These are phyloP conservation scores for Afroboletus lepidellus DNA, from an alignment of 1,284 basidiomycete species.

Conservation along the genomic window DNA sequence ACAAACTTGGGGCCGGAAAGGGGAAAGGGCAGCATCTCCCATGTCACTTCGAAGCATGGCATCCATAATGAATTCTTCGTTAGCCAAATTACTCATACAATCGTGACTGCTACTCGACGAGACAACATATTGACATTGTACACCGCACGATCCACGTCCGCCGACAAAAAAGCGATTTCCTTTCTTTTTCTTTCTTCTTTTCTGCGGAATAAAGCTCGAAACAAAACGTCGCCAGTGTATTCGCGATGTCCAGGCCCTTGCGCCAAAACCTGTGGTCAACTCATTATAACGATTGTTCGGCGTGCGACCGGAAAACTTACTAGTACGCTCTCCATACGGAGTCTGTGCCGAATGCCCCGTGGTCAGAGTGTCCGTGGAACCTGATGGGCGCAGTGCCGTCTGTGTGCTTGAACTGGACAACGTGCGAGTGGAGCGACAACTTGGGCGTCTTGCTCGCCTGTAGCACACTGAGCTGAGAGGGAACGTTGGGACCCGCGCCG, in stretches of 20 bases:
- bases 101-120: not conserved
- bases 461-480: not conserved
- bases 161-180: not conserved
- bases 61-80: not conserved
- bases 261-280: not conserved
- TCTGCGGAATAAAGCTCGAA: not conserved
- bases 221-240: not conserved
- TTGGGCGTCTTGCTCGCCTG: constrained; percentile 3
- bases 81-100: not conserved
- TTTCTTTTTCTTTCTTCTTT: not conserved
- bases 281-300: not conserved
- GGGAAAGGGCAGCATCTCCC: no score
- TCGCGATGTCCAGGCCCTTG: not conserved
- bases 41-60: not conserved
- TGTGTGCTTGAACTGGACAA: not conserved
- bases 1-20: no score
- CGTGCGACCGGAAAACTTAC: not conserved
- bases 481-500: not conserved
- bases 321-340: constrained; percentile 6
- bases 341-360: constrained; percentile 1
- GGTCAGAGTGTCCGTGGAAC: not conserved
- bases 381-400: constrained; percentile 1
- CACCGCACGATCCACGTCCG: not conserved
- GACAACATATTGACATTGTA: not conserved
- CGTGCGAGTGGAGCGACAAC: constrained; percentile 11